Percentiles rank a stretch among this genome's conserved stretches.
Evolutionary conservation across 2,329 filamentous ascomycete species (phyloP).

Genomic region (Cordyceps cateniannulata): DNA sequence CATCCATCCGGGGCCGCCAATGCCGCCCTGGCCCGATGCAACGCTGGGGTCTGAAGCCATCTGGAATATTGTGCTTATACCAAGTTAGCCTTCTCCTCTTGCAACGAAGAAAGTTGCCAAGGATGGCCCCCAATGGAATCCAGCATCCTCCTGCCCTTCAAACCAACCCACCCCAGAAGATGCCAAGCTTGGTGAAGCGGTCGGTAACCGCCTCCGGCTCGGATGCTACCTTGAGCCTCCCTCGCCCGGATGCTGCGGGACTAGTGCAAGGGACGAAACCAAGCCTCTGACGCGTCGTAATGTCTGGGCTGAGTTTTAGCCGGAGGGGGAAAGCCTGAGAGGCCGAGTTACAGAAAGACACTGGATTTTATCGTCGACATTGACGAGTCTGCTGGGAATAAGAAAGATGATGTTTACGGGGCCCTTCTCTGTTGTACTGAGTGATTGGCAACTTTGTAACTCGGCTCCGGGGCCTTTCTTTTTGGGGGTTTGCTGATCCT

Average conservation of each 20-base stretch:
- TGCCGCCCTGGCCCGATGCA: neutral
- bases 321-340: neutral
- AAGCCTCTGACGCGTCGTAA: slow-evolving; percentile 6
- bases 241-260: slow-evolving; percentile 1
- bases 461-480: neutral
- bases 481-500: neutral
- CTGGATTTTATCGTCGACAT: neutral
- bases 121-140: neutral
- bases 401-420: neutral
- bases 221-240: too few species aligned
- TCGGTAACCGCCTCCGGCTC: neutral
- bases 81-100: neutral
- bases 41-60: neutral
- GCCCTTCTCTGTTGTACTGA: neutral
- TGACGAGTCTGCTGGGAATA: neutral
- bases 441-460: neutral
- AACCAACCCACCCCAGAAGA: too few species aligned
- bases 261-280: slow-evolving; percentile 4
- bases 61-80: too few species aligned
- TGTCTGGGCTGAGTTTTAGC: neutral
- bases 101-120: neutral
- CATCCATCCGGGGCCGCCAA: neutral
- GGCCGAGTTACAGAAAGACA: neutral
- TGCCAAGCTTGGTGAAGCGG: neutral
- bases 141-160: neutral